Evolutionary conservation across 2,329 filamentous ascomycete genomes (phyloP).

Genomic region (Lachnellula suecica): DNA sequence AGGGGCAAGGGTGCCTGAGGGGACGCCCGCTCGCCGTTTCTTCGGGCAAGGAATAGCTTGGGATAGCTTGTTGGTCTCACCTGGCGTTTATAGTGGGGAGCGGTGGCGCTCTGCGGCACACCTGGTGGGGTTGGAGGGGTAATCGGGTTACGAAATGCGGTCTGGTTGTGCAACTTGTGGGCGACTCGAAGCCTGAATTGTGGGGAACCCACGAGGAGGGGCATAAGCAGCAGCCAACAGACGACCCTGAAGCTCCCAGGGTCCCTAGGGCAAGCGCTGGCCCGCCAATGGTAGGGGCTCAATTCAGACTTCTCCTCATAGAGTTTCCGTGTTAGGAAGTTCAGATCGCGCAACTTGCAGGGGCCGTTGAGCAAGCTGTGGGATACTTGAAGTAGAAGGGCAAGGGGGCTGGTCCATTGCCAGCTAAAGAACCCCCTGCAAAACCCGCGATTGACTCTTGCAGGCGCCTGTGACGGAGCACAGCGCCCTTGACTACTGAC

Average conservation of each 20-base stretch:
- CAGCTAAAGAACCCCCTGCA: background rate
- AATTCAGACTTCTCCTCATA: background rate
- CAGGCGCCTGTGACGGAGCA: background rate
- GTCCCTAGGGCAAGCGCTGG: background rate
- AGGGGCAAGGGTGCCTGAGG: background rate
- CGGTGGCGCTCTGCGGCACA: background rate
- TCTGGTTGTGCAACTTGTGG: too few species aligned
- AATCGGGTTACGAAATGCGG: slow-evolving; percentile 1
- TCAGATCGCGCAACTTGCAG: slow-evolving; percentile 5
- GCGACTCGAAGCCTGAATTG: background rate
- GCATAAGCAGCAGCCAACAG: slow-evolving; percentile 1
- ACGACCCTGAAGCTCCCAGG: background rate
- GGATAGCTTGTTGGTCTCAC: background rate
- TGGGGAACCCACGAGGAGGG: slow-evolving; percentile 1
- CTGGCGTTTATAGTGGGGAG: slow-evolving; percentile 5
- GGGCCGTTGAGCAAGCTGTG: background rate
- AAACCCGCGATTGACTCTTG: background rate
- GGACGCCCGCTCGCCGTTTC: slow-evolving; percentile 10
- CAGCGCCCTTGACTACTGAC: slow-evolving; percentile 1
- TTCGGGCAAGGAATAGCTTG: slow-evolving; percentile 10
- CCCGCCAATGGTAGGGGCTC: background rate
- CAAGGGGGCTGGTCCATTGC: background rate
- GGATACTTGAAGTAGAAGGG: background rate
- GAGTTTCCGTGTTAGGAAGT: slow-evolving; percentile 9
- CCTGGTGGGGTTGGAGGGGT: slow-evolving; percentile 11